Percentiles rank a stretch among this genome's conserved stretches.
phyloP scores from a whole-genome alignment of 169 alveolate genomes.

The Plasmodium berghei region DNA sequence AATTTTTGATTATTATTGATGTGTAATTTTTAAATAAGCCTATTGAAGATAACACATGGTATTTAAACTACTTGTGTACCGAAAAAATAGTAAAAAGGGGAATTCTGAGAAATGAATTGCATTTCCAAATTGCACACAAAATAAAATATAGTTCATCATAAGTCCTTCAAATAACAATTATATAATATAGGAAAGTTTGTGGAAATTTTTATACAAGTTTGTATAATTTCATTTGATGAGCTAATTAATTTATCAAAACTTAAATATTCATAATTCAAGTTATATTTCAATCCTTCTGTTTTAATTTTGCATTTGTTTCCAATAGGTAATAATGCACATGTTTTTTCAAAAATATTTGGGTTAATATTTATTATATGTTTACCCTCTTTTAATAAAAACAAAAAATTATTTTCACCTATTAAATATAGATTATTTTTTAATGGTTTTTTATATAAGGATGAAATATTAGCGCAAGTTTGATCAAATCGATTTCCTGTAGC shows the following conservation, averaged over 20 bases:
- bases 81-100: too few species aligned
- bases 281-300: slow-evolving; percentile 71
- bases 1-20: too few species aligned
- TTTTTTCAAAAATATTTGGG: slow-evolving; percentile 33
- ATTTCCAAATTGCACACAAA: not conserved
- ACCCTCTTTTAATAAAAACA: slow-evolving; percentile 68
- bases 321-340: slow-evolving; percentile 65
- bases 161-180: slow-evolving; percentile 22
- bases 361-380: slow-evolving; percentile 31
- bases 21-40: too few species aligned
- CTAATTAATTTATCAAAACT: slow-evolving; percentile 70
- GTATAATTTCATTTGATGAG: slow-evolving; percentile 63
- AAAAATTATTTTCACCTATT: slow-evolving; percentile 73
- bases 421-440: slow-evolving; percentile 40
- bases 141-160: too few species aligned
- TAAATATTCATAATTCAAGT: slow-evolving; percentile 54
- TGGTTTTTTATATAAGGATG: slow-evolving; percentile 30
- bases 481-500: slow-evolving; percentile 77
- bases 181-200: slow-evolving; percentile 46
- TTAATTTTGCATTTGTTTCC: slow-evolving; percentile 53
- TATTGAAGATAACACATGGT: too few species aligned
- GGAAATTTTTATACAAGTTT: slow-evolving; percentile 11
- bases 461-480: slow-evolving; percentile 76
- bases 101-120: too few species aligned
- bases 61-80: too few species aligned